Conservation (phyloP, 2,329 filamentous ascomycete genomes). For the Epichloe sibirici region DNA sequence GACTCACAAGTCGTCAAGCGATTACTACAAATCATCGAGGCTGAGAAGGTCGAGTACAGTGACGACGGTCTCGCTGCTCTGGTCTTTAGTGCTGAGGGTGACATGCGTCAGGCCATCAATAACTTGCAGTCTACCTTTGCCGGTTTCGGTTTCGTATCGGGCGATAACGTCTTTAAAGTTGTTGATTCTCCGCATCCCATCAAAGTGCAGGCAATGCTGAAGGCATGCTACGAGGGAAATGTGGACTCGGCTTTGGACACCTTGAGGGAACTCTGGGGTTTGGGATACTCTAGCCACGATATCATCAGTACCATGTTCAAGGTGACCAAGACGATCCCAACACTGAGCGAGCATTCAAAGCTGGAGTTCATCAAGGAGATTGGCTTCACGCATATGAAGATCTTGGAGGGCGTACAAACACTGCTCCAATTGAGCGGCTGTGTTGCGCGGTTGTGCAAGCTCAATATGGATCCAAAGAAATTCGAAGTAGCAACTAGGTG, state of each 20-base stretch:
- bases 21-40: conserved; percentile 81
- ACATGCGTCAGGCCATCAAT: conserved; percentile 99
- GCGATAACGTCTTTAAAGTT: conserved; percentile 95
- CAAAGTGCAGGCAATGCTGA: conserved; percentile 97
- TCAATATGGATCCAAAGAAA: conserved; percentile 88
- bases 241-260: conserved; percentile 78
- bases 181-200: conserved; percentile 95
- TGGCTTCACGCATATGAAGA: conserved; percentile 98
- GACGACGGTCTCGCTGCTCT: conserved; percentile 93
- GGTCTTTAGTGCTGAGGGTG: conserved; percentile 92
- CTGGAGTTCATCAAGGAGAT: conserved; percentile 98
- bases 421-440: conserved; percentile 89
- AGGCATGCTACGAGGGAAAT: conserved; percentile 87
- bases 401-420: conserved; percentile 94
- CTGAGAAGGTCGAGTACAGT: conserved; percentile 78
- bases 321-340: conserved; percentile 91
- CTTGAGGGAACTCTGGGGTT: conserved; percentile 80
- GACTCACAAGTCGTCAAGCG: conserved; percentile 88
- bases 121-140: conserved; percentile 89
- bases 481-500: conserved; percentile 41
- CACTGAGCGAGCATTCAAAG: conserved; percentile 86
- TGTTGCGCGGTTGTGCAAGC: conserved; percentile 77
- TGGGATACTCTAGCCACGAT: conserved; percentile 97
- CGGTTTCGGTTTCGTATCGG: conserved; percentile 93
- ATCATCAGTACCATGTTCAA: conserved; percentile 99